Conservation (phyloP, 306 rosid species). For the Cucumis hystrix region DNA sequence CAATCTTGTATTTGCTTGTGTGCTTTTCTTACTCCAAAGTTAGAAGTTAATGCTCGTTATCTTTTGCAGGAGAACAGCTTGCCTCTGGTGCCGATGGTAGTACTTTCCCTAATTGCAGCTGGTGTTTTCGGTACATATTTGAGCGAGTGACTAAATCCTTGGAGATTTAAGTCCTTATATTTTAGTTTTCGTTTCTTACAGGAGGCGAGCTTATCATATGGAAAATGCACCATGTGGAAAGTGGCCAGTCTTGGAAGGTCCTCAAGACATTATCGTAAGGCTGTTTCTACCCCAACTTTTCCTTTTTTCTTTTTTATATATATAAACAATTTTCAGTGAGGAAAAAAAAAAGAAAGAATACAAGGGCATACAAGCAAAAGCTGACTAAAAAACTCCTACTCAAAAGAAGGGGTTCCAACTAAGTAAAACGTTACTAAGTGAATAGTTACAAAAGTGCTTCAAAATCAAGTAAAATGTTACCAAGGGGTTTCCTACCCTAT, state of each 20-base stretch:
- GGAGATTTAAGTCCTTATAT: not conserved
- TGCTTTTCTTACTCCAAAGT: not conserved
- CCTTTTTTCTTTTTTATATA: too few species aligned
- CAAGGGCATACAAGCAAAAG: too few species aligned
- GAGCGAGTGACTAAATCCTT: not conserved
- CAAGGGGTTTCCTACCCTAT: not conserved
- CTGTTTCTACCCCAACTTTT: not conserved
- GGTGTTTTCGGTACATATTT: not conserved
- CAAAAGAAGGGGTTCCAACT: too few species aligned
- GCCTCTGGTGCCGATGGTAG: slow-evolving; percentile 92
- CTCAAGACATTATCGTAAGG: slow-evolving; percentile 59
- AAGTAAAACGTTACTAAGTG: too few species aligned
- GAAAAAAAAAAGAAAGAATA: too few species aligned
- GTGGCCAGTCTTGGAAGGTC: slow-evolving; percentile 72
- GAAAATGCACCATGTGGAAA: slow-evolving; percentile 52
- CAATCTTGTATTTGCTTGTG: not conserved
- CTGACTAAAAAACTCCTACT: too few species aligned
- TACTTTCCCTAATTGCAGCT: slow-evolving; percentile 2
- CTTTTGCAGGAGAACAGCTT: slow-evolving; percentile 60
- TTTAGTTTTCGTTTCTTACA: slow-evolving; percentile 9
- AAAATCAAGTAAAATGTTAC: too few species aligned
- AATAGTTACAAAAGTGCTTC: too few species aligned
- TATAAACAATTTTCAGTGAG: too few species aligned
- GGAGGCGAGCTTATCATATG: slow-evolving; percentile 79
- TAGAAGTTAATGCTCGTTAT: not conserved